Evolutionary conservation across 345 rosid genomes (phyloP), one percentile per base, ranked within the genome.

Genomic region (Melaleuca alternifolia): DNA sequence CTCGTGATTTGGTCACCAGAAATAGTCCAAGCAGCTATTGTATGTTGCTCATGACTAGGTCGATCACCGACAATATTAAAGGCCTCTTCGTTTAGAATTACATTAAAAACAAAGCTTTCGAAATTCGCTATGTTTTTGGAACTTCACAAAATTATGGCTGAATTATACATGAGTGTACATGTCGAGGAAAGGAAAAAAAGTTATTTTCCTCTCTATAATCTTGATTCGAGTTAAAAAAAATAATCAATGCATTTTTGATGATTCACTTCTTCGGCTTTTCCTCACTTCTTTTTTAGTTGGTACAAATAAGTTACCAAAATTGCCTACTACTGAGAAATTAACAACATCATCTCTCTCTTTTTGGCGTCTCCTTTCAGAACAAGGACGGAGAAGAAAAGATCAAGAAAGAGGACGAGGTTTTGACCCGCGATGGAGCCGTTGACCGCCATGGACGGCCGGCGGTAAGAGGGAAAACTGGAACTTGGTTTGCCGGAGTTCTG

Each of bases 401-500:
- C 7, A 88, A 88, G 85, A 89, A 88, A 48, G 88, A 51, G 81
- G 54, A 86, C 86, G 95, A 93, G 62, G 89, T 86, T 21, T 90
- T 88, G 85, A 93, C 98, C 26, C 89, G 90, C 21, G 99, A 97
- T 86, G 98, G 99, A 85, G 76, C 95, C 20, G 95, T 94, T 51
- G 99, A 97, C 91, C 93, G 96, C 89, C 92, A 90, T 24, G 98
- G 98, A 15, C 90, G 88, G 30, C 96, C 98, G 5, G 99, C 99
- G 24, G 87, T 94, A 82, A 88, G 92, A 87, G 85, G 89, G 2
- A 95, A 84, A 88, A 91, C 99, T 24, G 99, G 99, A 59, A 91
- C 92, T n/a, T 97, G 99, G 99, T 85, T 91, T 81, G 92, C 98
- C 30, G 99, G 96, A 48, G 91, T 88, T 83, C 93, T 97, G 89